These are phyloP conservation scores for Trypanosoma theileri DNA, from an alignment of 208 protist species.

Conservation along the genomic window DNA sequence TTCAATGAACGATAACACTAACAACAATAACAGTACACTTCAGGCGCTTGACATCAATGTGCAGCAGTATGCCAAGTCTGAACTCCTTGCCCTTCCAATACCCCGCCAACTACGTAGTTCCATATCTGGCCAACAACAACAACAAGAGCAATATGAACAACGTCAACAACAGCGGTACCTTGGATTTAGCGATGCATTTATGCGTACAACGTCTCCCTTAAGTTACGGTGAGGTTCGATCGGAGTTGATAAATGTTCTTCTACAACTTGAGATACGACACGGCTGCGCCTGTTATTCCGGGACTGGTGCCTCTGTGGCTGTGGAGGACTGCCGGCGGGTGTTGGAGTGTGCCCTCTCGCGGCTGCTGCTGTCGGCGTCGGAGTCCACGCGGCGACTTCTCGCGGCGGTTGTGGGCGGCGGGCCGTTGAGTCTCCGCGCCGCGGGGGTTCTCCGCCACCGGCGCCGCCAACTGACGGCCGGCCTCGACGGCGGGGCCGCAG, in stretches of 20 bases:
- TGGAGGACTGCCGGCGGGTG: background rate
- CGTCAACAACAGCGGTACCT: background rate
- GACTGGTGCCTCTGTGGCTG: background rate
- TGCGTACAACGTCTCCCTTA: background rate
- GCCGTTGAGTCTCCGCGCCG: constrained; percentile 41
- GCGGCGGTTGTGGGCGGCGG: too few relatives aligned
- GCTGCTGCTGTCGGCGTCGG: constrained; percentile 11
- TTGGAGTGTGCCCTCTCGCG: constrained; percentile 13
- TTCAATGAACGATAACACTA: background rate
- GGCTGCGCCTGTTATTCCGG: too few relatives aligned
- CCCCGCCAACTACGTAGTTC: background rate
- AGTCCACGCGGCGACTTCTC: constrained; percentile 2
- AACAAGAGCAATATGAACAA: background rate
- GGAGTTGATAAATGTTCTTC: constrained; percentile 7
- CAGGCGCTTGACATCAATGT: constrained; percentile 23
- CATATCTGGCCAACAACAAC: background rate
- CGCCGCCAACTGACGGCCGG: constrained; percentile 47
- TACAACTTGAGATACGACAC: constrained; percentile 12
- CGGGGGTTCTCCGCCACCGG: constrained; percentile 46
- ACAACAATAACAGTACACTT: background rate
- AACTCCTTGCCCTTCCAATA: background rate
- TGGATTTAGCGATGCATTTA: background rate
- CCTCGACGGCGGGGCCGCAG: constrained; percentile 30
- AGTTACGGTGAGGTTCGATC: constrained; percentile 21
- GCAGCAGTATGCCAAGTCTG: background rate